Evolutionary conservation across 257 asterid genomes (phyloP).

Genomic region (Fraxinus quadrangulata): DNA sequence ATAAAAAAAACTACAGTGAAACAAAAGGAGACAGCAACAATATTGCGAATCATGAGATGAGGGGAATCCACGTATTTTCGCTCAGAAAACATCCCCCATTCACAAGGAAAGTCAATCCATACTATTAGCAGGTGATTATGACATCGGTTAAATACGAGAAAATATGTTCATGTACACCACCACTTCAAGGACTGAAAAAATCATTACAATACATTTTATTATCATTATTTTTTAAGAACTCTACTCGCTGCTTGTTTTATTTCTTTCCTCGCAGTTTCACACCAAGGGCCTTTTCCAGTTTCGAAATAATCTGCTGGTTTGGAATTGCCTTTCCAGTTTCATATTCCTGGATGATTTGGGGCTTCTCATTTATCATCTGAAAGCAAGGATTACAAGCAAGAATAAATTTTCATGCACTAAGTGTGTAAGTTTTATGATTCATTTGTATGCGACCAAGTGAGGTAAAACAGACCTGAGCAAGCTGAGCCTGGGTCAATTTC

Average conservation of each 20-base stretch:
- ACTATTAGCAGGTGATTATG: not conserved
- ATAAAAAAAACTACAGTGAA: too few relatives aligned
- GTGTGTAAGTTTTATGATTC: not conserved
- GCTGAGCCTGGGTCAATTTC: conserved; percentile 87
- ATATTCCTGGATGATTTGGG: conserved; percentile 58
- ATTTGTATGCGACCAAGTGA: not conserved
- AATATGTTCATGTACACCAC: conserved; percentile 32
- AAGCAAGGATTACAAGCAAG: not conserved
- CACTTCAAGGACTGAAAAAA: conserved; percentile 32
- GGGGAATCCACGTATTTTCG: not conserved
- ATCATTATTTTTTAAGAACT: not conserved
- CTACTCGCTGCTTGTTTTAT: conserved; percentile 20
- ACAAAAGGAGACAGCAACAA: too few relatives aligned
- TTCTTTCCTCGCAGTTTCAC: conserved; percentile 59
- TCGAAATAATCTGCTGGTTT: conserved; percentile 48
- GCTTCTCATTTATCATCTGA: conserved; percentile 73
- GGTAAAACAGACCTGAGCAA: conserved; percentile 64
- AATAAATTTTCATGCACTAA: not conserved
- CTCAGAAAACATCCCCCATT: conserved; percentile 25
- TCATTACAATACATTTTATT: not conserved
- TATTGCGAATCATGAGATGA: conserved; percentile 21
- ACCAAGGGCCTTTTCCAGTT: conserved; percentile 61
- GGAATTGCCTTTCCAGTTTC: conserved; percentile 71
- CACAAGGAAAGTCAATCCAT: conserved; percentile 33
- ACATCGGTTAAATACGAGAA: not conserved